phyloP scores from a whole-genome alignment of 1,284 basidiomycete species.

The Ustilago vetiveriae region DNA sequence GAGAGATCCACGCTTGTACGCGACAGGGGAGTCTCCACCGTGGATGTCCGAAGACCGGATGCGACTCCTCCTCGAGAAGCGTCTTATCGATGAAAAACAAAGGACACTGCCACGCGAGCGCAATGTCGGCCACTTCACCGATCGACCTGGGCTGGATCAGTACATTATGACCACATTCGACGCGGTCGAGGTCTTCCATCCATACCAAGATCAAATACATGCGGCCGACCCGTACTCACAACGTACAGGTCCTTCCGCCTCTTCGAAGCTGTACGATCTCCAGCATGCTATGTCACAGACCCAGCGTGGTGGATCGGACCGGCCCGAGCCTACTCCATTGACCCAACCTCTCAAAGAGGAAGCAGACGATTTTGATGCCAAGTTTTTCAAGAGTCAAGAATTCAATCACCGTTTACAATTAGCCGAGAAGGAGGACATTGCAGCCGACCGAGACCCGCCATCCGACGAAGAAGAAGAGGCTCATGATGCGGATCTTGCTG shows the following conservation, averaged over 20 bases:
- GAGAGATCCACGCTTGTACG: conserved; percentile 45
- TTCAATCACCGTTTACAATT: conserved; percentile 55
- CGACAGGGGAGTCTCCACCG: conserved; percentile 43
- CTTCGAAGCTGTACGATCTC: conserved; percentile 50
- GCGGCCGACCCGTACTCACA: conserved; percentile 42
- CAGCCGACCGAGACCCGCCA: conserved; percentile 21
- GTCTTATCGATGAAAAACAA: conserved; percentile 70
- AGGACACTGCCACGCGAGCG: conserved; percentile 38
- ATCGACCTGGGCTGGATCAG: conserved; percentile 70
- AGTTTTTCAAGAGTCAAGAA: conserved; percentile 64
- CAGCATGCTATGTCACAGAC: conserved; percentile 47
- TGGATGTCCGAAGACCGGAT: conserved; percentile 66
- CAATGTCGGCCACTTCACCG: conserved; percentile 38
- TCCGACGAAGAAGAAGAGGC: conserved; percentile 34
- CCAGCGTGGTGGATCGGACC: conserved; percentile 51
- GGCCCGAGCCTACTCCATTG: conserved; percentile 41
- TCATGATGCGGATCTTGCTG: conserved; percentile 1
- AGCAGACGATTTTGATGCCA: conserved; percentile 58
- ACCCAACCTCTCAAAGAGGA: conserved; percentile 13
- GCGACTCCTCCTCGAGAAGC: conserved; percentile 59
- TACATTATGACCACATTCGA: conserved; percentile 88
- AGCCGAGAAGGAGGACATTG: conserved; percentile 50
- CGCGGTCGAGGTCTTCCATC: conserved; percentile 71
- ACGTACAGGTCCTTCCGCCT: conserved; percentile 37
- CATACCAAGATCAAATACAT: conserved; percentile 44